Percentiles rank a stretch among this genome's conserved stretches.
These are phyloP conservation scores for Mycena rosella DNA, from an alignment of 768 basidiomycete species.

Conservation along the genomic window DNA sequence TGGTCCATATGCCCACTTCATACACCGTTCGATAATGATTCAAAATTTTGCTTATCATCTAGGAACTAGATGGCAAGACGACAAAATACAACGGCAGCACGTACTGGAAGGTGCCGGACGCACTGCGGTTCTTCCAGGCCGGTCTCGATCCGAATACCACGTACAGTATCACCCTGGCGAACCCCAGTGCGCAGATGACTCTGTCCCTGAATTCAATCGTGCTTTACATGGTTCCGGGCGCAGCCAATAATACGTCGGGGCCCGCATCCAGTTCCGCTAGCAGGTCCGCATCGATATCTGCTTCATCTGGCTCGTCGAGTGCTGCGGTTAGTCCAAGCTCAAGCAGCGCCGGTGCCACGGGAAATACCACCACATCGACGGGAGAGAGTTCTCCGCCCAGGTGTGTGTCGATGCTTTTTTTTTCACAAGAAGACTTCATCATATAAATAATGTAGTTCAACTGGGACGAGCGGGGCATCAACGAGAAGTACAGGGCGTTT, in stretches of 20 bases:
- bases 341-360: no score
- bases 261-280: neutral
- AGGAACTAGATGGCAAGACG: neutral
- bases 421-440: no score
- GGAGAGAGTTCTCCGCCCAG: no score
- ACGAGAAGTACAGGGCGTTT: no score
- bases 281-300: neutral
- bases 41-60: neutral
- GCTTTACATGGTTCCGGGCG: neutral
- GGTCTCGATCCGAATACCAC: slow-evolving; percentile 28
- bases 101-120: slow-evolving; percentile 31
- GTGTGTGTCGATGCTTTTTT: no score
- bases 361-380: no score
- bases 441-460: no score
- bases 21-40: neutral
- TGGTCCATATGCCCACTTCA: slow-evolving; percentile 3
- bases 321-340: neutral
- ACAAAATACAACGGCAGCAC: slow-evolving; percentile 25
- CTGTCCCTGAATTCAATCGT: slow-evolving; percentile 27
- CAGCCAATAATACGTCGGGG: neutral
- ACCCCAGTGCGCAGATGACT: slow-evolving; percentile 9
- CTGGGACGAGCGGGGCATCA: no score
- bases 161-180: slow-evolving; percentile 20
- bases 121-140: slow-evolving; percentile 28
- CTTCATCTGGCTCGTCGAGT: neutral